Percentiles rank a stretch among this genome's conserved stretches.
Evolutionary conservation across 106 monocot genomes (phyloP).

Genomic region (Dioscorea zingiberensis): DNA sequence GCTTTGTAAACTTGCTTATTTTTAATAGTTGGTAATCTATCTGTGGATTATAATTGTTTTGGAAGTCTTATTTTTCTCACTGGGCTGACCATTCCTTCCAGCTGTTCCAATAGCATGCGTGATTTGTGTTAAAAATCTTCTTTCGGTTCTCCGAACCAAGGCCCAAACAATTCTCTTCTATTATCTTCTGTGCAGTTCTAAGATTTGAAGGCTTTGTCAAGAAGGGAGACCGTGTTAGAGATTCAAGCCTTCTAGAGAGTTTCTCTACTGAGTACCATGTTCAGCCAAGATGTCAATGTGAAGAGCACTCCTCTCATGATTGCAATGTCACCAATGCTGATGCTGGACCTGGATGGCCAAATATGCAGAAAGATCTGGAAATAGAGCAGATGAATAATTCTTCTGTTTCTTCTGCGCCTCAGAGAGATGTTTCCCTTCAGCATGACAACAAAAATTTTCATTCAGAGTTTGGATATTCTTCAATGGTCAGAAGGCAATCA

Average conservation of each 20-base stretch:
- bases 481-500: slow-evolving; percentile 21
- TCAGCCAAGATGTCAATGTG: slow-evolving; percentile 41
- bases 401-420: slow-evolving; percentile 14
- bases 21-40: no score
- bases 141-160: no score
- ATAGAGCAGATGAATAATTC: slow-evolving; percentile 12
- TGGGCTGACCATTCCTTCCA: no score
- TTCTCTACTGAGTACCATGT: slow-evolving; percentile 13
- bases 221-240: slow-evolving; percentile 21
- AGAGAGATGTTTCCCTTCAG: slow-evolving; percentile 19
- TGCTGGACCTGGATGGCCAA: slow-evolving; percentile 18
- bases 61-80: no score
- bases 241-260: slow-evolving; percentile 24
- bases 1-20: no score
- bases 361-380: slow-evolving; percentile 32
- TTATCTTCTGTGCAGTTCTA: slow-evolving; percentile 16
- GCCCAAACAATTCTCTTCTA: no score
- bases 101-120: no score
- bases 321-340: slow-evolving; percentile 10
- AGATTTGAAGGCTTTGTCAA: slow-evolving; percentile 12
- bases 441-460: slow-evolving; percentile 20
- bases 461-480: slow-evolving; percentile 20
- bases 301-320: slow-evolving; percentile 28
- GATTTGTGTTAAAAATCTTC: no score
- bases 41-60: no score